Conservation (phyloP, 176 grass and related monocot species). For the Lolium perenne region DNA sequence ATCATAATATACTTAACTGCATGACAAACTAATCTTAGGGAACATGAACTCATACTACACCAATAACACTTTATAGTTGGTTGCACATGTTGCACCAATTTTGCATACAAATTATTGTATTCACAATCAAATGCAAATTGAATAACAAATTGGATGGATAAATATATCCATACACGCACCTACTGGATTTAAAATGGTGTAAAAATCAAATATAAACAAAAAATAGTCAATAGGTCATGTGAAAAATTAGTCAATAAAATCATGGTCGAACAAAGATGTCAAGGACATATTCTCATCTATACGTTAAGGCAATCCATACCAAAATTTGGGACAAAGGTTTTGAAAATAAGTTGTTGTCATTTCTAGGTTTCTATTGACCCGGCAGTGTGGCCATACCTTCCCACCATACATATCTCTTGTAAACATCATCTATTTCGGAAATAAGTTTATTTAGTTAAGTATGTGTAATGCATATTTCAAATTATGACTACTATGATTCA, state of each 20-base stretch:
- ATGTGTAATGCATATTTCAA: background rate
- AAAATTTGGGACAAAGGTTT: background rate
- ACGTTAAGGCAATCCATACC: background rate
- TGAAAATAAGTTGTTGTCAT: background rate
- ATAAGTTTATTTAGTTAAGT: background rate
- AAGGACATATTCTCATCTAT: background rate
- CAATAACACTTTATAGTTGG: background rate
- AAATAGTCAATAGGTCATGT: background rate
- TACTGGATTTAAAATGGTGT: background rate
- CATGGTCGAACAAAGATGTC: background rate
- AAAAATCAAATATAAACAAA: background rate
- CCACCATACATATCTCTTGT: background rate
- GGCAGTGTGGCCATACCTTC: background rate
- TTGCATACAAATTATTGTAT: background rate
- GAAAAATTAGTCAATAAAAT: background rate
- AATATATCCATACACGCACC: background rate
- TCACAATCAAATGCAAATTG: background rate
- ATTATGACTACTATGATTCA: background rate
- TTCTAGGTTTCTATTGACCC: background rate
- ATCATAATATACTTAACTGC: no score
- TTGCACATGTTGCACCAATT: background rate
- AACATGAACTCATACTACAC: background rate
- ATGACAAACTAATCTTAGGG: background rate
- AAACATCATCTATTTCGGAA: no score
- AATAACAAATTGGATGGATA: background rate